Percentiles rank a stretch among this genome's conserved stretches.
These are phyloP conservation scores for Starmera quercuum DNA, from an alignment of 805 yeast genomes.

Conservation along the genomic window DNA sequence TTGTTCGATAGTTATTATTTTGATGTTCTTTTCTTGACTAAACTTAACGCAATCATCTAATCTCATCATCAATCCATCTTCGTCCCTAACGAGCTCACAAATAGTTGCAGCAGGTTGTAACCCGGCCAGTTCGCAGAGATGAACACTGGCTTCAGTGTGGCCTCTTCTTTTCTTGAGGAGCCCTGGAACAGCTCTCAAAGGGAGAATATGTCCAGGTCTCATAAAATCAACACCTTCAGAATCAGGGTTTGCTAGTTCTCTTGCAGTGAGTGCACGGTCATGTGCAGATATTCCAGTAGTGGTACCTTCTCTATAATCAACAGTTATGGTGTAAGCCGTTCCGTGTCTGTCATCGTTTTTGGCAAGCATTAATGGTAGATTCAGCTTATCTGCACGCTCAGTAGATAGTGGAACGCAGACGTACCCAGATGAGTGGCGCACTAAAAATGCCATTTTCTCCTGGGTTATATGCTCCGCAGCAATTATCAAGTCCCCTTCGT, in stretches of 20 bases:
- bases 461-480: slow-evolving; percentile 82
- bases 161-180: slow-evolving; percentile 79
- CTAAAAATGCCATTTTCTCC: slow-evolving; percentile 89
- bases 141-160: slow-evolving; percentile 96
- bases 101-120: slow-evolving; percentile 84
- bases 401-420: slow-evolving; percentile 86
- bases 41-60: slow-evolving; percentile 77
- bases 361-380: slow-evolving; percentile 64
- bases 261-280: slow-evolving; percentile 83
- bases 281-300: slow-evolving; percentile 96
- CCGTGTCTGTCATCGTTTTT: slow-evolving; percentile 75
- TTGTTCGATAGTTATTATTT: slow-evolving; percentile 73
- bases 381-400: slow-evolving; percentile 70
- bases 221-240: slow-evolving; percentile 60
- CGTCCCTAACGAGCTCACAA: slow-evolving; percentile 88
- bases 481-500: slow-evolving; percentile 93
- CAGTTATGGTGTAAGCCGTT: slow-evolving; percentile 93
- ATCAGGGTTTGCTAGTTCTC: slow-evolving; percentile 54
- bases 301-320: slow-evolving; percentile 80
- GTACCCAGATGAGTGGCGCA: slow-evolving; percentile 82
- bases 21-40: slow-evolving; percentile 51
- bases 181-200: slow-evolving; percentile 85
- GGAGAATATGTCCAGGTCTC: slow-evolving; percentile 92
- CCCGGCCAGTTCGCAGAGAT: slow-evolving; percentile 70
- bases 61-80: slow-evolving; percentile 94